Conservation (phyloP, 345 rosid genomes). For the Atalantia buxifolia region DNA sequence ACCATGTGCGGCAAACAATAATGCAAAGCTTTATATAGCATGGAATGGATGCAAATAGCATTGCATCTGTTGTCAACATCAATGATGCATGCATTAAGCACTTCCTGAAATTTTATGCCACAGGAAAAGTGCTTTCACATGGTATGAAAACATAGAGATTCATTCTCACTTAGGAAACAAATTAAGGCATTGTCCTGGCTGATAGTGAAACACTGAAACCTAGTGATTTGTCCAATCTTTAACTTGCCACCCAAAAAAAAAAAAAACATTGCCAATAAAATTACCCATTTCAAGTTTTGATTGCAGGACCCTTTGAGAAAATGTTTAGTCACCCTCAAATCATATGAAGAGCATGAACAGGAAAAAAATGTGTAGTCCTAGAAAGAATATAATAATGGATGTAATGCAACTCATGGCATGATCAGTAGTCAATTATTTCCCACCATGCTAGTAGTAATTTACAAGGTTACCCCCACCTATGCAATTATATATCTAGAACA, state of each 20-base stretch:
- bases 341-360: background rate
- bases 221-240: background rate
- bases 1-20: background rate
- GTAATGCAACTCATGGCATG: background rate
- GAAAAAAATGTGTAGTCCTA: background rate
- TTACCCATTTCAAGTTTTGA: background rate
- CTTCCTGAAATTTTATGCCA: background rate
- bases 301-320: background rate
- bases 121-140: background rate
- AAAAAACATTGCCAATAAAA: background rate
- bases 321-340: background rate
- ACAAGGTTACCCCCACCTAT: background rate
- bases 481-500: background rate
- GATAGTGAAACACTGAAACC: background rate
- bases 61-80: background rate
- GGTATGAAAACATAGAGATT: background rate
- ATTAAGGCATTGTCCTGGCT: background rate
- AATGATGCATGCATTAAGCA: constrained; percentile 4
- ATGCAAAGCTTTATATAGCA: background rate
- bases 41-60: background rate
- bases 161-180: background rate
- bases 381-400: background rate
- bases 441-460: background rate
- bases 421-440: background rate
- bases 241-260: background rate